Evolutionary conservation across 345 rosid species (phyloP).

Genomic region (Noccaea caerulescens): DNA sequence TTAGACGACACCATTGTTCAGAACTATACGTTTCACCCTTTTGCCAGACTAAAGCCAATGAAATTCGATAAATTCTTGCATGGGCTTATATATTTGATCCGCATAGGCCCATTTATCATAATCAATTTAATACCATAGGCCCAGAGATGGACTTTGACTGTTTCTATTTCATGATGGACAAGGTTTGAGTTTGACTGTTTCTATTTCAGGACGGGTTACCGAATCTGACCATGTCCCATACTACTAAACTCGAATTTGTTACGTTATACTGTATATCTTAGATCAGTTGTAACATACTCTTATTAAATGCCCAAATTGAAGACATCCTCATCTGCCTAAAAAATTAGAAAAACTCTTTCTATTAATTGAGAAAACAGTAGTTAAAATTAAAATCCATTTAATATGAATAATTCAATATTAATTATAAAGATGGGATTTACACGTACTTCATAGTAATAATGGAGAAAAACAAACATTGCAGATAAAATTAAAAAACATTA

Average conservation of each 20-base stretch:
- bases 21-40: background rate
- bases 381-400: no score
- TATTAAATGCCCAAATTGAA: no score
- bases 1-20: conserved; percentile 44
- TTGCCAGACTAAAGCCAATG: background rate
- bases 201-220: no score
- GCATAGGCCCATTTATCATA: background rate
- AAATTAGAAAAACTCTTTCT: no score
- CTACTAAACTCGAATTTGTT: no score
- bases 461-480: background rate
- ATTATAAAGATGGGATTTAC: background rate
- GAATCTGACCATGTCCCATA: no score
- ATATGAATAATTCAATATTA: background rate
- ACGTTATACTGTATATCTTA: no score
- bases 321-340: no score
- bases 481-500: conserved; percentile 6
- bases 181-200: background rate
- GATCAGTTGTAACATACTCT: no score
- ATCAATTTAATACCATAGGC: background rate
- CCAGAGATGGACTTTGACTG: background rate
- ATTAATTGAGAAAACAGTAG: no score
- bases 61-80: background rate
- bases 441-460: background rate
- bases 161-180: background rate
- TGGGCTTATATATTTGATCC: background rate